These are phyloP conservation scores for Fraxinus albicans DNA, from an alignment of 305 asterid genomes.

Conservation along the genomic window DNA sequence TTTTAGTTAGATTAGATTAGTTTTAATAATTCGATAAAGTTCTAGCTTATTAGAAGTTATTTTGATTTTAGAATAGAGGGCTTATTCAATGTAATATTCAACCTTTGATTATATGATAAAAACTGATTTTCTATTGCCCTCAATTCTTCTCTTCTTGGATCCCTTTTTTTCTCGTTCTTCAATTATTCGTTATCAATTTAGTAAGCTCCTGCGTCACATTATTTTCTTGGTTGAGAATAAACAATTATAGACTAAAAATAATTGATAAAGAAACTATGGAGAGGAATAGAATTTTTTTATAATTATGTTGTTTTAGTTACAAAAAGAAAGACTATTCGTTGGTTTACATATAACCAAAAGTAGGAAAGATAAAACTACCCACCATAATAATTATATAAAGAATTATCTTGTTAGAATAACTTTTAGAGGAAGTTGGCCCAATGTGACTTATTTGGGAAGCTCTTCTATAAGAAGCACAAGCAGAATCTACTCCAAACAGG, in stretches of 20 bases:
- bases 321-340: neutral
- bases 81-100: neutral
- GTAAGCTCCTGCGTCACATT: neutral
- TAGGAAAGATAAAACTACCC: neutral
- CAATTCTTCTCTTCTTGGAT: neutral
- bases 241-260: neutral
- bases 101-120: neutral
- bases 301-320: neutral
- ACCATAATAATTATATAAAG: neutral
- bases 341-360: neutral
- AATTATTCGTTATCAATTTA: neutral
- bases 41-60: neutral
- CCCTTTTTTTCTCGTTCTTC: neutral
- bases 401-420: neutral
- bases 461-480: neutral
- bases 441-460: neutral
- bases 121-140: neutral
- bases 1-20: neutral
- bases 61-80: neutral
- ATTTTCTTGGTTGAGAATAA: neutral
- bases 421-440: neutral
- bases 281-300: neutral
- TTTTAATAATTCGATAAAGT: too few relatives aligned
- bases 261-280: neutral
- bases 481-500: neutral